Base-by-base conservation (phyloP, 306 rosid genomes). In the Arachis hypogaea region DNA sequence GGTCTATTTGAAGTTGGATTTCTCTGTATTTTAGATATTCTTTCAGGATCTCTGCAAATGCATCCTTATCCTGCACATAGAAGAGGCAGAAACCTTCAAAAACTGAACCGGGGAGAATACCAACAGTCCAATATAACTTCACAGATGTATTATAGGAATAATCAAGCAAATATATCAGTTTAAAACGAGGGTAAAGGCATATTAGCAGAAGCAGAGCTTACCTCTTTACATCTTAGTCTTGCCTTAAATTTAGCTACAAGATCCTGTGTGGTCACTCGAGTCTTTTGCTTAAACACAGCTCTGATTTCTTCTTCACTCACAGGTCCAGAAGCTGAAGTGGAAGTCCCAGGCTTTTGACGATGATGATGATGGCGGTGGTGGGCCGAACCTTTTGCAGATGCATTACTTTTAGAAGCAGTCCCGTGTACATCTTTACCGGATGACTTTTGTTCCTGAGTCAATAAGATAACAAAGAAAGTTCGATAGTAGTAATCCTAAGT, bases 171-270 rank as follows among this genome's bases (percentile, higher is more conserved):
- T 59, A 62, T 38, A 50, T 33, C 52, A 76, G n/a, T 44, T 58
- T 63, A 10, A n/a, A 42, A 7, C 7, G 47, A 72, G 57, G 71
- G 55, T 49, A 71, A 43, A 72, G 70, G 41, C 69, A 73, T 54
- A 71, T 69, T 69, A 73, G 41, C 69, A 73, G 73, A 38, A 71
- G 59, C 16, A 68, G 40, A 66, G 68, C 84, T 69, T 82, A 91
- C 97, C 97, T 88, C 95, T 0, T 79, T 66, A 42, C 71, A 71
- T 85, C 87, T 83, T 45, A 94, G 72, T 66, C 98, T 87, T 58
- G 94, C 96, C 85, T 82, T 92, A 75, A 94, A 94, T 81, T 80
- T 94, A 46, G 90, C 92, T 50, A 94, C 97, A 72, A 94, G 97
- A 82, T 89, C 98, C 81, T 88, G 94, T 5, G 97, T 91, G 30